Percentiles rank a stretch among this genome's conserved stretches.
Conservation (phyloP, 805 yeast species). For the Tetrapisispora iriomotensis region DNA sequence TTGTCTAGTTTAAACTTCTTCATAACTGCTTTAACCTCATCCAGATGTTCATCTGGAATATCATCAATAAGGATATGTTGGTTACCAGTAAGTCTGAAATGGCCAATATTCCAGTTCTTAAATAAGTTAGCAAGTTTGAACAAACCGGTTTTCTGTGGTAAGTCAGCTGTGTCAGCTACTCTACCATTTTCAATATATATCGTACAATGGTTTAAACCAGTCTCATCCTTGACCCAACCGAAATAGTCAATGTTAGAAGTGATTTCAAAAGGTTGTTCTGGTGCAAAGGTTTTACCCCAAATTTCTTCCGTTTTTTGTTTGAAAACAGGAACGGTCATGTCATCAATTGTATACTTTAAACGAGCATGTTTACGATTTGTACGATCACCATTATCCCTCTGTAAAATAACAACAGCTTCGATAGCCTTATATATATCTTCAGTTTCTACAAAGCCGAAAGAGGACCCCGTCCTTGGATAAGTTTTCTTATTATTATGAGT, state of each 20-base stretch:
- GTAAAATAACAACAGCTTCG: conserved; percentile 87
- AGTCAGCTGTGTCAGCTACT: conserved; percentile 83
- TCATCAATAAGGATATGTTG: conserved; percentile 79
- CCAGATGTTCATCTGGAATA: conserved; percentile 59
- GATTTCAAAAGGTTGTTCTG: conserved; percentile 63
- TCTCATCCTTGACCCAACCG: conserved; percentile 88
- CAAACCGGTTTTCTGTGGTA: conserved; percentile 84
- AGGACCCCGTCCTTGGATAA: conserved; percentile 88
- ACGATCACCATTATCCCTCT: conserved; percentile 92
- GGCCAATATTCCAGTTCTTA: conserved; percentile 53
- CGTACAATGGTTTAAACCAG: conserved; percentile 80
- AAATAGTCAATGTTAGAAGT: conserved; percentile 83
- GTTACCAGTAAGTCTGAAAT: conserved; percentile 90
- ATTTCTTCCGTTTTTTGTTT: conserved; percentile 72
- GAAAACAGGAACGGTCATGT: conserved; percentile 80
- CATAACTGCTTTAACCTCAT: conserved; percentile 51
- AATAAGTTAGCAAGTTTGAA: conserved; percentile 65
- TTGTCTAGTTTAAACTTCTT: conserved; percentile 74
- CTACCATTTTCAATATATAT: conserved; percentile 94
- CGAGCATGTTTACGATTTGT: conserved; percentile 95
- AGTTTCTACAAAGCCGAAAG: conserved; percentile 63
- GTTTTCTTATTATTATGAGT: conserved; percentile 96
- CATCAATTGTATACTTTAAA: conserved; percentile 92
- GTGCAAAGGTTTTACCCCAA: conserved; percentile 66
- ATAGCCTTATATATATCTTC: conserved; percentile 70